These are phyloP conservation scores for Dactylellina haptotyla DNA, from an alignment of 2,329 filamentous ascomycete genomes.

Conservation along the genomic window DNA sequence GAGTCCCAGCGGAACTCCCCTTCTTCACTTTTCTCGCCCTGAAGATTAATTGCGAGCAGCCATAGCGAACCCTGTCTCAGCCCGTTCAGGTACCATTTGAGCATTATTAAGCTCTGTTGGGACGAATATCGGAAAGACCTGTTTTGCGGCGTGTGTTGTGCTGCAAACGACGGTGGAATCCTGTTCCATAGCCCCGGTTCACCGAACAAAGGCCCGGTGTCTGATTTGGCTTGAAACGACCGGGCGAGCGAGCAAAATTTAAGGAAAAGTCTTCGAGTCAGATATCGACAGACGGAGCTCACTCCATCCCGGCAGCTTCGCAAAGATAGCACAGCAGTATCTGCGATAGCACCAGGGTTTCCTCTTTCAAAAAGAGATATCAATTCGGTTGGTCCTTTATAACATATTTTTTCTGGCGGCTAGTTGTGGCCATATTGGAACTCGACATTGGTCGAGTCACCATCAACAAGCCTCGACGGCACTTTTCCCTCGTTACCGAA, in stretches of 20 bases:
- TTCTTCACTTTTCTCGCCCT: conserved; percentile 26
- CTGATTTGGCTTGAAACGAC: conserved; percentile 2
- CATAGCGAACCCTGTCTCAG: conserved; percentile 30
- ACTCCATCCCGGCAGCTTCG: no score
- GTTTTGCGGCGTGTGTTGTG: conserved; percentile 4
- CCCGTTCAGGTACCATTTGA: conserved; percentile 14
- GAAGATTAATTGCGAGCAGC: neutral
- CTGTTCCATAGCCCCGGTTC: conserved; percentile 29
- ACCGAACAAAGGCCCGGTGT: conserved; percentile 12
- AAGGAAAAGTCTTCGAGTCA: conserved; percentile 29
- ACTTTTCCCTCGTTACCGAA: conserved; percentile 38
- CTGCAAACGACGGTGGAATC: conserved; percentile 31
- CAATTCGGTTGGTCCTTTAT: neutral
- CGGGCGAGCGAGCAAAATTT: conserved; percentile 3
- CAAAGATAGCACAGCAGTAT: no score
- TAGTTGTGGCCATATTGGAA: neutral
- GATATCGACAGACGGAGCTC: conserved; percentile 12
- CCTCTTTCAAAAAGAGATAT: conserved; percentile 19
- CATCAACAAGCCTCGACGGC: neutral
- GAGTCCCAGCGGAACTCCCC: conserved; percentile 41
- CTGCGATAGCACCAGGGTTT: no score
- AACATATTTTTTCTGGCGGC: neutral
- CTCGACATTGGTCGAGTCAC: neutral
- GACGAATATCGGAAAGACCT: conserved; percentile 52
- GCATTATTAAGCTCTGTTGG: conserved; percentile 45